Evolutionary conservation across 345 rosid species (phyloP).

Genomic region (Physaria fendleri): DNA sequence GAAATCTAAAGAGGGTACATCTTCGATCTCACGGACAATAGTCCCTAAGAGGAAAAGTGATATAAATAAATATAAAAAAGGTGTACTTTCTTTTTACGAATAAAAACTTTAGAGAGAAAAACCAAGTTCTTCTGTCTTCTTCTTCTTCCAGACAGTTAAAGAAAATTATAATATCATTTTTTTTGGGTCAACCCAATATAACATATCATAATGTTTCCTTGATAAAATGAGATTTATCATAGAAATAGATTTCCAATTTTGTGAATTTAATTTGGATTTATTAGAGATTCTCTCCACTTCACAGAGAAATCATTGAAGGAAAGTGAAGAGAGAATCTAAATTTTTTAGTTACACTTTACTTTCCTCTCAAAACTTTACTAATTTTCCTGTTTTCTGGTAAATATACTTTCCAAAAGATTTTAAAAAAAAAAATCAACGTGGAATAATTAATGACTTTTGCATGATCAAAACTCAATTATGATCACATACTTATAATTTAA

Average conservation of each 20-base stretch:
- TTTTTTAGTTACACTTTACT: no score
- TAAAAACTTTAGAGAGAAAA: slow-evolving; percentile 8
- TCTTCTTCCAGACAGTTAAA: not conserved
- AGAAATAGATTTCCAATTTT: not conserved
- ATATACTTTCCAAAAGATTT: no score
- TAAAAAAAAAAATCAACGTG: no score
- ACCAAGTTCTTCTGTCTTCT: not conserved
- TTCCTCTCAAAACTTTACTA: no score
- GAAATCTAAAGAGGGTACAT: slow-evolving; percentile 18
- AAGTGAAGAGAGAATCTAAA: no score
- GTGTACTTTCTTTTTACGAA: not conserved
- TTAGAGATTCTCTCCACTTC: no score
- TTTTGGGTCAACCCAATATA: no score
- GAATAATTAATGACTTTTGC: no score
- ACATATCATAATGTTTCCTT: not conserved
- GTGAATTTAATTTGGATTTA: not conserved
- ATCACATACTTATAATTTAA: no score
- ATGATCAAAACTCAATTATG: no score
- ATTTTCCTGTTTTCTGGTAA: no score
- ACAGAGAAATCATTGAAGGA: no score
- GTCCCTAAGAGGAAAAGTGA: slow-evolving; percentile 4
- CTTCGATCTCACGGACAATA: slow-evolving; percentile 27
- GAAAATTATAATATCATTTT: not conserved
- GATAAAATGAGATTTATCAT: not conserved
- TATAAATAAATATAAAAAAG: not conserved